Base-by-base conservation (phyloP, 2,329 filamentous ascomycete species). In the Chaetomium sp. region DNA sequence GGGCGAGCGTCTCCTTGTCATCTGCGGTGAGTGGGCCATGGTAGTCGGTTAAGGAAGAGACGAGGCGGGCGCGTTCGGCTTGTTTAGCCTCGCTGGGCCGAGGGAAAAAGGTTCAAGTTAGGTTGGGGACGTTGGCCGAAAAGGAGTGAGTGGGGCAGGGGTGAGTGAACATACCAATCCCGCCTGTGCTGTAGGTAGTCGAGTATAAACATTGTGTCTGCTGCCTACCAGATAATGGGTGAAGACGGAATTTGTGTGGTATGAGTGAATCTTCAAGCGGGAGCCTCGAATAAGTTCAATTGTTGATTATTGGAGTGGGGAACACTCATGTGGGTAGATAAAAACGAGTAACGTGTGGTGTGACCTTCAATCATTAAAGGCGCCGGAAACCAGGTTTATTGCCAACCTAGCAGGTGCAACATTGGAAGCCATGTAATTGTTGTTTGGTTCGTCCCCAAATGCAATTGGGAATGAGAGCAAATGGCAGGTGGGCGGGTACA, bases 61-160 rank as follows among this genome's bases (percentile, higher is more conserved):
- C 88, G 52, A 88, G 84, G 49, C 79, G 74, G 12, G 78, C 75
- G 42, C 92, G 86, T 70, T 95, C 84, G 59, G 82, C 72, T 73
- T 94, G 88, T 76, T 96, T 96, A 70, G 82, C 80, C 64, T 83
- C 78, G 74, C 90, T 96, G 66, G 49, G 3, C 14, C 6, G 9
- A n/a, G 32, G 44, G 35, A 10, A 49, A 34, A 19, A 4, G 11
- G 14, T n/a, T 6, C 2, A 12, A 40, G 38, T 57, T 49, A 49
- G 55, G 42, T 46, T 6, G 19, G 11, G 54, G 14, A 27, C 3
- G 19, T 27, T 27, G 19, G 19, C 2, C 19, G 19, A 27, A 27
- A 27, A 27, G 19, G 3, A 27, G 37, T n/a, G 5, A 43, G 11
- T 44, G 14, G 35, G 54, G 8, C 32, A n/a, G 48, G n/a, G 10